Base-by-base conservation (phyloP, 176 grass and related monocot genomes). In the Triticum urartu region DNA sequence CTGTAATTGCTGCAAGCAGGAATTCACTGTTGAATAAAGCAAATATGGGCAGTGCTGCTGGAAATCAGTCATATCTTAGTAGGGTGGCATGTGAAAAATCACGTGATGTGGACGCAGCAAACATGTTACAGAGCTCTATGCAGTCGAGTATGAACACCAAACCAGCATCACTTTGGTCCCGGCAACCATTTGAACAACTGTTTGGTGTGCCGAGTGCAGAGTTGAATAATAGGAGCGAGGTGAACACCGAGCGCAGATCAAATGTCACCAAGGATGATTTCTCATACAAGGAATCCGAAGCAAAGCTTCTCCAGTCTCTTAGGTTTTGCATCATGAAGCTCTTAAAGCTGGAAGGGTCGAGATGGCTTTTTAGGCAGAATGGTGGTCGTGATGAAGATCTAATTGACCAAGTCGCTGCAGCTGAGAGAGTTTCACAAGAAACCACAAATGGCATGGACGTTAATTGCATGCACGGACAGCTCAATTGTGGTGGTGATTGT, bases 131-230 rank as follows among this genome's bases (percentile, higher is more conserved):
- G 75, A 86, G 84, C 35, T 87, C 79, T 75, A 50, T 50, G 30
- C 80, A 86, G 25, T 81, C 68, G 35, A 89, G 68, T 42, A 33
- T 88, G 73, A 92, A 66, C 61, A 75, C n/a, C 70, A 73, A 47
- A 5, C 39, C 74, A 25, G 81, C 66, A 82, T 95, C 83, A 34
- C 54, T 95, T 71, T 95, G 91, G 84, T 72, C 78, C 15, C 89
- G 83, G 56, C 93, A 98, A 74, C 95, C 89, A n/a, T 92, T 92
- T 75, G 89, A 95, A 58, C 89, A 95, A 39, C 83, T 92, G 21
- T 90, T 93, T 26, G 83, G 91, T 72, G 66, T 87, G 14, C 7
- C 75, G 47, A 83, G 35, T 36, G 35, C 33, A 56, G 74, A 77
- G 35, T 54, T 76, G 38, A 86, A 7, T 48, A 86, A 17, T 48